Percentiles rank a stretch among this genome's conserved stretches.
Conservation (phyloP, 768 basidiomycete species). For the Hericium alpestre region DNA sequence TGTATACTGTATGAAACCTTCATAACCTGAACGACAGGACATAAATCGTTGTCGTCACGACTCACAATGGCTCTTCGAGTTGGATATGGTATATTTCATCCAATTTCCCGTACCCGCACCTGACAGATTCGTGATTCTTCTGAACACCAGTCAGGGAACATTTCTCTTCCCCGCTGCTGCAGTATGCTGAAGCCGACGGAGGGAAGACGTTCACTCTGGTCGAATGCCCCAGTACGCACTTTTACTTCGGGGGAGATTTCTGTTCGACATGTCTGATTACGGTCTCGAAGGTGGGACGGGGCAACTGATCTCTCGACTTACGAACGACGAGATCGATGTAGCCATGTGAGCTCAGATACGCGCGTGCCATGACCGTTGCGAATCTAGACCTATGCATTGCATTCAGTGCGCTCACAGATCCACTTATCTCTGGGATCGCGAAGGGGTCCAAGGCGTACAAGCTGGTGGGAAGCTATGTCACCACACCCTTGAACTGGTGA, state of each 20-base stretch:
- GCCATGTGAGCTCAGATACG: conserved; percentile 47
- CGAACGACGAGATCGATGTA: conserved; percentile 70
- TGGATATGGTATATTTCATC: conserved; percentile 16
- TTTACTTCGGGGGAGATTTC: background rate
- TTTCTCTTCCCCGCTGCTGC: conserved; percentile 86
- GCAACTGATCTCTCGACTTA: conserved; percentile 66
- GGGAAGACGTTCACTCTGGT: conserved; percentile 71
- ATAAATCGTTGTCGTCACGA: too few relatives aligned
- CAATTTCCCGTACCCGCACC: too few relatives aligned
- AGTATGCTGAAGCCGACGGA: conserved; percentile 62
- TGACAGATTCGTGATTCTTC: background rate
- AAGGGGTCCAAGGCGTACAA: conserved; percentile 84
- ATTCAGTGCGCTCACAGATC: conserved; percentile 76
- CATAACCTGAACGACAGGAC: too few relatives aligned
- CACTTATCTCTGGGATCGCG: conserved; percentile 84
- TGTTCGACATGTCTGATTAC: background rate
- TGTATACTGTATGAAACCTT: too few relatives aligned
- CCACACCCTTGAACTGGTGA: conserved; percentile 80
- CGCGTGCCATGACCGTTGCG: background rate
- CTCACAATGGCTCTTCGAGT: conserved; percentile 14
- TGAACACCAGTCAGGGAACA: conserved; percentile 60
- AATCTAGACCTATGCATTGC: background rate
- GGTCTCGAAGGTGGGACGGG: conserved; percentile 63
- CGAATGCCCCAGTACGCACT: conserved; percentile 71
- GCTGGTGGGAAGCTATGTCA: conserved; percentile 86